Base-by-base conservation (phyloP, 345 rosid species). In the Syzygium jambos region DNA sequence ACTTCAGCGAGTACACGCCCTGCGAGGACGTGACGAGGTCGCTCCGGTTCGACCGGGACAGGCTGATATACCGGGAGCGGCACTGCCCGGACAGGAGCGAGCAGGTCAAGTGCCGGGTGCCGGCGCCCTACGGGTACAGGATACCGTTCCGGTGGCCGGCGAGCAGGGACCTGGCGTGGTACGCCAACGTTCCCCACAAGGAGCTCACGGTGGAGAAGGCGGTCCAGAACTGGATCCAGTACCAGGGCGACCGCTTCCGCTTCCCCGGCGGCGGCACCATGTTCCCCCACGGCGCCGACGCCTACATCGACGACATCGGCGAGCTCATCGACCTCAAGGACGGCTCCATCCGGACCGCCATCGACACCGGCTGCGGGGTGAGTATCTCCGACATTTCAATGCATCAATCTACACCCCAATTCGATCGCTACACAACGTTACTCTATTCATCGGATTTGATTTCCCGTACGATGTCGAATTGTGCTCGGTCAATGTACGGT, bases 241-340 rank as follows among this genome's bases (percentile, higher is more conserved):
- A 56, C 86, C 90, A 89, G 84, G 94, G 92, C 17, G 91, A 92
- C 27, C 90, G 90, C 43, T 92, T 93, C 77, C 88, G 88, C 80
- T 93, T 93, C 78, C 95, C 95, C 8, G 94, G 93, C 4, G 95
- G 95, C 56, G 95, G 95, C 25, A 93, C 95, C 84, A 90, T 89
- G 92, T 93, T 93, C 88, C 95, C 93, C 51, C 84, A 92, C 52
- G 95, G 94, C 23, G 95, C 95, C 3, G 92, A 90, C 84, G 92
- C 90, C 4, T 93, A 93, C 65, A 91, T 92, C 19, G 91, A 88
- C 65, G 87, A 88, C 43, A 86, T 88, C 52, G 90, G 54, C 61
- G 43, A 80, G 84, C 78, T 88, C 61, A 88, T 88, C 82, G 82
- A 86, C 57, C 87, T 88, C 68, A 21, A 53, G 59, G 88, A 88